Percentiles rank a stretch among this genome's conserved stretches.
These are phyloP conservation scores for Tricharina praecox DNA, from an alignment of 495 filamentous ascomycete species.

Conservation along the genomic window DNA sequence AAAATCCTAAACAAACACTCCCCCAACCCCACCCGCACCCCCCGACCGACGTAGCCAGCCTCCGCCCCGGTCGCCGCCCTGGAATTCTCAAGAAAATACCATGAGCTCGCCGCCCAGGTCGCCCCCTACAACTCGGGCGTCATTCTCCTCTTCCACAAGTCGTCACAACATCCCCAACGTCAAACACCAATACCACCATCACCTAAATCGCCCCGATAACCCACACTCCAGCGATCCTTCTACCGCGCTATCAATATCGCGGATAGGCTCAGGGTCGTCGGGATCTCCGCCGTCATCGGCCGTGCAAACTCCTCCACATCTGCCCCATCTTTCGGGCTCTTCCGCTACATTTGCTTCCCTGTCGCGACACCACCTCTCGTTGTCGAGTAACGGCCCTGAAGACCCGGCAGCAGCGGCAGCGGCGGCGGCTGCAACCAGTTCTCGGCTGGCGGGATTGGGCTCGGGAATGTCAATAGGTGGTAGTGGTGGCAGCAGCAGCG, in stretches of 20 bases:
- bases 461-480: slow-evolving; percentile 4
- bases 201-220: not conserved
- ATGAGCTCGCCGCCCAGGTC: slow-evolving; percentile 5
- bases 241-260: not conserved
- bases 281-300: not conserved
- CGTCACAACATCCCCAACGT: not conserved
- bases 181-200: not conserved
- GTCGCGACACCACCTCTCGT: slow-evolving; percentile 4
- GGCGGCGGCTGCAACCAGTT: slow-evolving; percentile 8
- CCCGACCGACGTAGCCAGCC: too few species aligned
- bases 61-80: slow-evolving; percentile 1
- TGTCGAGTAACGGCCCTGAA: not conserved
- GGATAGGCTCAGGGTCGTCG: not conserved
- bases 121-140: slow-evolving; percentile 6
- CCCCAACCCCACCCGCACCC: too few species aligned
- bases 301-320: slow-evolving; percentile 1
- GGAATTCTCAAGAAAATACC: too few species aligned
- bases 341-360: slow-evolving; percentile 4
- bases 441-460: slow-evolving; percentile 4
- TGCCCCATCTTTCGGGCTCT: slow-evolving; percentile 2
- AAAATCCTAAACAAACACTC: too few species aligned
- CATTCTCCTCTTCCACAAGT: not conserved
- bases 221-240: not conserved
- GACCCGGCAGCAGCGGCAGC: slow-evolving; percentile 7
- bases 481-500: not conserved